Conservation (phyloP, 768 basidiomycete species). For the Rubroboletus satanas region DNA sequence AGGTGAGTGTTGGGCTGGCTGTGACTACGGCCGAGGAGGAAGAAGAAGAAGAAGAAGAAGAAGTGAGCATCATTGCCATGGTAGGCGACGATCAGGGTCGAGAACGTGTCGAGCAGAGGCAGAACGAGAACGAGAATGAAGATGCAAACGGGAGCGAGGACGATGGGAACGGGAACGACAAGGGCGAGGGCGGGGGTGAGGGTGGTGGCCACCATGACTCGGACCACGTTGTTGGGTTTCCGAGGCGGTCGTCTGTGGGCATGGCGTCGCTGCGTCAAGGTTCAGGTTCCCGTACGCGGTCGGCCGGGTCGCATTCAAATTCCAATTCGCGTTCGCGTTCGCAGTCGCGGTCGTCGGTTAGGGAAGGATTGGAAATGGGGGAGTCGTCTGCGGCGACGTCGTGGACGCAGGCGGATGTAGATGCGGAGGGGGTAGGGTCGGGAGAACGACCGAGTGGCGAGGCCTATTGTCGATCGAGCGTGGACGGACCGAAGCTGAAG, state of each 20-base stretch:
- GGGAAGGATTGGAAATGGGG: slow-evolving; percentile 11
- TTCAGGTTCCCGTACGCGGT: background rate
- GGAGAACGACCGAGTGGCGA: background rate
- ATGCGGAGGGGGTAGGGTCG: background rate
- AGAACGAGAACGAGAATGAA: background rate
- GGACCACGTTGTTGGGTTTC: background rate
- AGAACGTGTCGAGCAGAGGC: background rate
- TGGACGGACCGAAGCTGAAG: background rate
- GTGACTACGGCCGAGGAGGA: slow-evolving; percentile 9
- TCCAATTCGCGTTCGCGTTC: slow-evolving; percentile 8
- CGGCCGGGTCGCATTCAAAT: slow-evolving; percentile 1
- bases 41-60: background rate
- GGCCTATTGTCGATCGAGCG: background rate
- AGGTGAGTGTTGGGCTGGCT: slow-evolving; percentile 14
- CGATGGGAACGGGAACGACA: background rate
- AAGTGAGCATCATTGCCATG: background rate
- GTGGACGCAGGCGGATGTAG: slow-evolving; percentile 22
- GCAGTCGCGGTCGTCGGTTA: slow-evolving; percentile 16
- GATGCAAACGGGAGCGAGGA: background rate
- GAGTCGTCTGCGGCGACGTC: slow-evolving; percentile 28
- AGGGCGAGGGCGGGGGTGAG: background rate
- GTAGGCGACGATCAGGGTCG: background rate
- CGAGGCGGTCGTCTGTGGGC: background rate
- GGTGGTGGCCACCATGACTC: background rate
- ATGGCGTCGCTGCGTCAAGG: background rate